Evolutionary conservation across 2,329 filamentous ascomycete genomes (phyloP).

Genomic region (Aspergillus unguis): DNA sequence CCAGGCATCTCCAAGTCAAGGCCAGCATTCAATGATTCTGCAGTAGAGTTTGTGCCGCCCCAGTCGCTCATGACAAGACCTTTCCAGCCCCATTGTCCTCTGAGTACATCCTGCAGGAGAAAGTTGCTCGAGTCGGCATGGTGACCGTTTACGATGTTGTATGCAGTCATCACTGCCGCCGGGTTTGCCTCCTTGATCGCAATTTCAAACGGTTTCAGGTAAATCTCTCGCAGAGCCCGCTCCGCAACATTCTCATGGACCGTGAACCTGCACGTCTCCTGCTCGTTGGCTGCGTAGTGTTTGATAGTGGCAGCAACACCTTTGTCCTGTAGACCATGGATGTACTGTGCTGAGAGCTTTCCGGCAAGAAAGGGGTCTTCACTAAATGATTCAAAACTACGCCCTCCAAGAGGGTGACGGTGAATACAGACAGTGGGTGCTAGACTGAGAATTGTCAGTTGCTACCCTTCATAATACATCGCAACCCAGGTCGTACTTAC

Average conservation of each 20-base stretch:
- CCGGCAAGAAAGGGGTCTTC: constrained; percentile 10
- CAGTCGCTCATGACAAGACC: constrained; percentile 11
- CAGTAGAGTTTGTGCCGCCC: constrained; percentile 8
- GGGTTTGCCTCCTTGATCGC: constrained; percentile 9
- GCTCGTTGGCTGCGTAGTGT: constrained; percentile 8
- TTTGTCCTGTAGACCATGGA: constrained; percentile 5
- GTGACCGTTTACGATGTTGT: constrained; percentile 7
- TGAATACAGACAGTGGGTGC: constrained; percentile 8
- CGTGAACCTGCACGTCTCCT: constrained; percentile 9
- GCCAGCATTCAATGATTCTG: constrained; percentile 3
- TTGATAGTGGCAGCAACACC: constrained; percentile 10
- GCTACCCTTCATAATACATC: not conserved
- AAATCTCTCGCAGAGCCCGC: constrained; percentile 8
- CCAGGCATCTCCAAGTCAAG: constrained; percentile 11
- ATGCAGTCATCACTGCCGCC: constrained; percentile 8
- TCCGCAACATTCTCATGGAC: constrained; percentile 3
- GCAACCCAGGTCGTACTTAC: not conserved
- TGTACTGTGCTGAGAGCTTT: constrained; percentile 7
- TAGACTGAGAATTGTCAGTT: not conserved
- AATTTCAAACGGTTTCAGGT: constrained; percentile 10
- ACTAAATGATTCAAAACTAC: constrained; percentile 10
- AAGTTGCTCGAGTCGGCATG: constrained; percentile 8
- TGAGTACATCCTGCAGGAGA: constrained; percentile 1
- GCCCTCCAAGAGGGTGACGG: constrained; percentile 8
- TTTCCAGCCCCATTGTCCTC: constrained; percentile 7